A percentile compares a stretch with the other conserved stretches of the same genome.
These are phyloP conservation scores for Myxozyma lipomycoides DNA, from an alignment of 805 yeast species.

Conservation along the genomic window DNA sequence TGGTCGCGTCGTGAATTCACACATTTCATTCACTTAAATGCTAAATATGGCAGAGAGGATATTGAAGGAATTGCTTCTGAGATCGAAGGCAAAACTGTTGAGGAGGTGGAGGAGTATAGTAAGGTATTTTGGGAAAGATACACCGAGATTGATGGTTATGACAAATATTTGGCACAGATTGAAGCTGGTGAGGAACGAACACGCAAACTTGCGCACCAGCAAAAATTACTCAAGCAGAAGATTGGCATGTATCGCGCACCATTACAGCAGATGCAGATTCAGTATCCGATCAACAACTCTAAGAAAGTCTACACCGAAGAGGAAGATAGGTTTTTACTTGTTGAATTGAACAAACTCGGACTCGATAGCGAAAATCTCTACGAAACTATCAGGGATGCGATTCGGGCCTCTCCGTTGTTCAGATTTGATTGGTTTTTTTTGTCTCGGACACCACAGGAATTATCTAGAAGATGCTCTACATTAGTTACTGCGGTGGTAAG, in stretches of 20 bases:
- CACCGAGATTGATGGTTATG: conserved; percentile 82
- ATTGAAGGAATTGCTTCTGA: conserved; percentile 68
- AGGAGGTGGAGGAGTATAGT: conserved; percentile 76
- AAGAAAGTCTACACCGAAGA: conserved; percentile 75
- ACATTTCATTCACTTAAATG: conserved; percentile 67
- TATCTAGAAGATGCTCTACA: conserved; percentile 77
- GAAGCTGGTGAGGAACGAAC: conserved; percentile 87
- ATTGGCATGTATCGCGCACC: conserved; percentile 70
- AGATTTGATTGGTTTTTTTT: conserved; percentile 85
- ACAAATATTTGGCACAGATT: conserved; percentile 71
- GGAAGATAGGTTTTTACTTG: conserved; percentile 82
- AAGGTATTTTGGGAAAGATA: conserved; percentile 76
- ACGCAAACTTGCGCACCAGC: conserved; percentile 60
- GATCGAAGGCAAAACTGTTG: conserved; percentile 73
- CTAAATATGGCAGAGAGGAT: conserved; percentile 78
- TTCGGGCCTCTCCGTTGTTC: conserved; percentile 70
- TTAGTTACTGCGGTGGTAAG: conserved; percentile 68
- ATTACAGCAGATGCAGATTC: conserved; percentile 67
- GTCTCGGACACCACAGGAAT: conserved; percentile 70
- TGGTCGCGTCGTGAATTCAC: conserved; percentile 89
- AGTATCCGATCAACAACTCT: conserved; percentile 67
- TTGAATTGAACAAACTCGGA: conserved; percentile 77
- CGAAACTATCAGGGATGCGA: conserved; percentile 71
- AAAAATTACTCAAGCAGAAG: conserved; percentile 73
- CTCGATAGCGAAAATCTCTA: conserved; percentile 72